Conservation (phyloP, 768 basidiomycete genomes). For the Trametes gibbosa region DNA sequence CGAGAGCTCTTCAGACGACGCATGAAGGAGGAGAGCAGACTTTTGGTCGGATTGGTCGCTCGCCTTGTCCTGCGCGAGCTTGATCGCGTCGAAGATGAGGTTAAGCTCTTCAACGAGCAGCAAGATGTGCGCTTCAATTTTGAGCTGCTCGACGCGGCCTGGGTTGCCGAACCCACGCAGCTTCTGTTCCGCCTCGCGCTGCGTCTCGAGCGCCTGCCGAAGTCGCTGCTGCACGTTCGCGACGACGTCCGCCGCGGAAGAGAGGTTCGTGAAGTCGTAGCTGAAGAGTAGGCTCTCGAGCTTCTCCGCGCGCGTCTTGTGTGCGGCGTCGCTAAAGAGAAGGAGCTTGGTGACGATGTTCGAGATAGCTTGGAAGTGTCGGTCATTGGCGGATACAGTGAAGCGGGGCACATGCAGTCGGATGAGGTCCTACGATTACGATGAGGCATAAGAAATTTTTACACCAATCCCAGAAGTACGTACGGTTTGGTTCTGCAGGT, state of each 20-base stretch:
- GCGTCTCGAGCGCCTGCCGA: conserved; percentile 58
- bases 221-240: conserved; percentile 71
- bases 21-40: conserved; percentile 76
- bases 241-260: conserved; percentile 68
- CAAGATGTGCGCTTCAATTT: conserved; percentile 69
- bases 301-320: conserved; percentile 73
- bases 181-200: conserved; percentile 38
- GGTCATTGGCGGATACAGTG: conserved; percentile 79
- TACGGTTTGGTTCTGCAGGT: conserved; percentile 67
- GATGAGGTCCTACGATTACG: conserved; percentile 65
- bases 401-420: conserved; percentile 82
- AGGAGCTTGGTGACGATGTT: conserved; percentile 84
- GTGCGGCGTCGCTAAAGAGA: conserved; percentile 85
- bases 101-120: conserved; percentile 76
- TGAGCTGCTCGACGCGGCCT: conserved; percentile 54
- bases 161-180: conserved; percentile 41
- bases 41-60: conserved; percentile 68
- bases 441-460: neutral
- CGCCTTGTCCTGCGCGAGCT: conserved; percentile 74
- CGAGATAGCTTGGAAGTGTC: conserved; percentile 82
- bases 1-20: conserved; percentile 81
- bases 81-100: conserved; percentile 83
- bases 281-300: conserved; percentile 81
- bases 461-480: conserved; percentile 20
- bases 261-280: conserved; percentile 82